Percentiles rank a stretch among this genome's conserved stretches.
These are phyloP conservation scores for Carex littledalei DNA, from an alignment of 176 grass and related monocot genomes.

Conservation along the genomic window DNA sequence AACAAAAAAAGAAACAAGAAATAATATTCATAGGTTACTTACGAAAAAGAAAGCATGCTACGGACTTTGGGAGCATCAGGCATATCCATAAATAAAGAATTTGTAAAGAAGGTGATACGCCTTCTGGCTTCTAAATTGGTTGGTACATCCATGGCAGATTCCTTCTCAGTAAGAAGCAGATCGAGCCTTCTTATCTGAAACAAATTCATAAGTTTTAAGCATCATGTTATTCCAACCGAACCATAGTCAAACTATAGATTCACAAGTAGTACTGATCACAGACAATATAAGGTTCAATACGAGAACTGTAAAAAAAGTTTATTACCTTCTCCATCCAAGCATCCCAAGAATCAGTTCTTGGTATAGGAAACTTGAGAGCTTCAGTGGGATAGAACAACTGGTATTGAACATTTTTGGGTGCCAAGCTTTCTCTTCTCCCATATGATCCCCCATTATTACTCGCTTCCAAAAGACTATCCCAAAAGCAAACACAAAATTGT, in stretches of 20 bases:
- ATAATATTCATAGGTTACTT: slow-evolving; percentile 25
- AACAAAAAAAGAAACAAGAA: neutral
- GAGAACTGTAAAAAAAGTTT: neutral
- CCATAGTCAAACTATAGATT: neutral
- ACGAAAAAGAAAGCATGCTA: slow-evolving; percentile 95
- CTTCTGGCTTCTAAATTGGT: slow-evolving; percentile 85
- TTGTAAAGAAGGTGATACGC: slow-evolving; percentile 86
- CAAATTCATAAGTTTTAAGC: neutral
- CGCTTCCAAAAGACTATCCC: slow-evolving; percentile 71
- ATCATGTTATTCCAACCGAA: slow-evolving; percentile 29
- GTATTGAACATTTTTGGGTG: slow-evolving; percentile 33
- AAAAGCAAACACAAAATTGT: slow-evolving; percentile 27
- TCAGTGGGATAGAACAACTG: slow-evolving; percentile 74
- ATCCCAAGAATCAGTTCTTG: slow-evolving; percentile 67
- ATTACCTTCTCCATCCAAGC: slow-evolving; percentile 81
- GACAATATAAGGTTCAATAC: neutral
- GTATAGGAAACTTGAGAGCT: slow-evolving; percentile 75
- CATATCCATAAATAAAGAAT: slow-evolving; percentile 99
- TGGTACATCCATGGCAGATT: slow-evolving; percentile 95
- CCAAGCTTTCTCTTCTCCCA: slow-evolving; percentile 38
- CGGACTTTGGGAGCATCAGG: slow-evolving; percentile 93
- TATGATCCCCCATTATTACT: slow-evolving; percentile 64
- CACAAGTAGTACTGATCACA: neutral
- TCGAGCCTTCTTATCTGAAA: slow-evolving; percentile 70
- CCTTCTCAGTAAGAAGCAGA: slow-evolving; percentile 81